phyloP scores from a whole-genome alignment of 129 eudicot species.

The Silybum marianum region DNA sequence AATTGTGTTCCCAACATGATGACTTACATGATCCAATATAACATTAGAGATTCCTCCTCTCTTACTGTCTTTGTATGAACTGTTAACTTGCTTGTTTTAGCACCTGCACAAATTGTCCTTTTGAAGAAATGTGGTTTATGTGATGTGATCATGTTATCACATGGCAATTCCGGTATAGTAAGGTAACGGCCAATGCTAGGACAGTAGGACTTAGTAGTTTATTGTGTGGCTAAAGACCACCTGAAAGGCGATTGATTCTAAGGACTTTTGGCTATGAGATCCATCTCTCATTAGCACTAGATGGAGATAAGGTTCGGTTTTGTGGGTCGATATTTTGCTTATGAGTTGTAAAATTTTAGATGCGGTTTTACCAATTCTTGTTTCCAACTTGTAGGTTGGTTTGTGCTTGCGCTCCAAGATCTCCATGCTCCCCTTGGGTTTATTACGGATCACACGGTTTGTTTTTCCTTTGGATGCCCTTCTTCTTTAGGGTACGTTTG shows the following conservation, averaged over 20 bases:
- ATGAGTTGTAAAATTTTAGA: too few relatives aligned
- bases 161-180: not conserved
- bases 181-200: not conserved
- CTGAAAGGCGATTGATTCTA: not conserved
- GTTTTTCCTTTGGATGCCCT: not conserved
- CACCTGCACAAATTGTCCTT: not conserved
- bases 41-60: not conserved
- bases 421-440: not conserved
- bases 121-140: not conserved
- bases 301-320: not conserved
- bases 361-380: not conserved
- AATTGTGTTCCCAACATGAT: not conserved
- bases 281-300: not conserved
- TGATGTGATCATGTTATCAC: not conserved
- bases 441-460: not conserved
- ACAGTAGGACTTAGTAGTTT: not conserved
- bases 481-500: not conserved
- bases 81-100: constrained; percentile 2
- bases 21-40: not conserved
- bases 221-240: not conserved
- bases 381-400: not conserved
- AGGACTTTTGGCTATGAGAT: constrained; percentile 1
- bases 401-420: too few relatives aligned
- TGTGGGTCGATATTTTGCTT: too few relatives aligned
- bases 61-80: not conserved